Conservation (phyloP, 805 yeast genomes). For the Hanseniaspora nectarophila region DNA sequence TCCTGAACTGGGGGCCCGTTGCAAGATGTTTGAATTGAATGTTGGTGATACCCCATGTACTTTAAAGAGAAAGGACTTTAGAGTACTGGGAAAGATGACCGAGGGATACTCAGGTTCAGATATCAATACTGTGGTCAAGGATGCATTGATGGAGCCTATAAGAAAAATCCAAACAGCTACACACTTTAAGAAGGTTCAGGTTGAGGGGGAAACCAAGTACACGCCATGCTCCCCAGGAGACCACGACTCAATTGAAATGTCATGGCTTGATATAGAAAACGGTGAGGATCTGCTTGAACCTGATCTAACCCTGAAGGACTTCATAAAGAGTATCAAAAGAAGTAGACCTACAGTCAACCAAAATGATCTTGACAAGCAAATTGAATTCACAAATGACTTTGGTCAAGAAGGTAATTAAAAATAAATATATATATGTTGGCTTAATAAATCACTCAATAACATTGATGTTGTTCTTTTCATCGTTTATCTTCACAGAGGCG, state of each 20-base stretch:
- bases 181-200: slow-evolving; percentile 53
- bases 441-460: slow-evolving; percentile 6
- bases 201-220: slow-evolving; percentile 31
- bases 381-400: slow-evolving; percentile 82
- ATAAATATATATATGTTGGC: neutral
- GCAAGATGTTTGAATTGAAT: slow-evolving; percentile 86
- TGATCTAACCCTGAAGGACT: slow-evolving; percentile 76
- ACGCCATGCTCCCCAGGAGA: slow-evolving; percentile 99
- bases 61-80: slow-evolving; percentile 59
- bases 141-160: slow-evolving; percentile 95
- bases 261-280: slow-evolving; percentile 75
- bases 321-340: slow-evolving; percentile 78
- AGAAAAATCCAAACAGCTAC: slow-evolving; percentile 92
- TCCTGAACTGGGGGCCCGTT: slow-evolving; percentile 87
- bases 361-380: slow-evolving; percentile 68
- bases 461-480: slow-evolving; percentile 48
- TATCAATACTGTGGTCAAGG: slow-evolving; percentile 90
- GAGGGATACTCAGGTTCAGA: slow-evolving; percentile 98
- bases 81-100: slow-evolving; percentile 77
- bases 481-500: slow-evolving; percentile 64
- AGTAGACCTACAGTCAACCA: slow-evolving; percentile 92
- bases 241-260: slow-evolving; percentile 68
- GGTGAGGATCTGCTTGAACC: slow-evolving; percentile 88
- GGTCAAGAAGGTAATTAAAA: slow-evolving; percentile 87
- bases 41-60: slow-evolving; percentile 83